Evolutionary conservation across 768 basidiomycete genomes (phyloP).

Genomic region (Sistotremastrum suecicum): DNA sequence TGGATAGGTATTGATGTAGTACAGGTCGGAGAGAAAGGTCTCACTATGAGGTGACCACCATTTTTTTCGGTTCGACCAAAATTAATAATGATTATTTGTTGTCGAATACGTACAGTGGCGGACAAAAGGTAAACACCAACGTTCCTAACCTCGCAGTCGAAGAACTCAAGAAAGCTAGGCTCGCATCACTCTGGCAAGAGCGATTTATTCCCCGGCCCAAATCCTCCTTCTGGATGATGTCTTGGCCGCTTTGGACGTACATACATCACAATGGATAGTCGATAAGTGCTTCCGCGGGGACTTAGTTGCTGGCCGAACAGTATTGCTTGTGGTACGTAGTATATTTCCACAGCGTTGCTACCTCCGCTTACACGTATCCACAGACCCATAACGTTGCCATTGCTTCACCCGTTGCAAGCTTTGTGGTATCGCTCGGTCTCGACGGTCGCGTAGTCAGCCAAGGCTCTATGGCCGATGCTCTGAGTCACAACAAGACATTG

Average conservation of each 20-base stretch:
- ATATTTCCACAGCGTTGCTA: neutral
- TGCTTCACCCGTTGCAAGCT: conserved; percentile 36
- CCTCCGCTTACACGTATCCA: no score
- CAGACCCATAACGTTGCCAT: conserved; percentile 43
- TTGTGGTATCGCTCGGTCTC: conserved; percentile 37
- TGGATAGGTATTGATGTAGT: no score
- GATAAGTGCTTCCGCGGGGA: conserved; percentile 24
- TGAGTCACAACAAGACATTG: conserved; percentile 25
- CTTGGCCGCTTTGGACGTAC: conserved; percentile 26
- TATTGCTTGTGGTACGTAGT: conserved; percentile 13
- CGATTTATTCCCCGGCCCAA: conserved; percentile 21
- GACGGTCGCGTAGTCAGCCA: conserved; percentile 39
- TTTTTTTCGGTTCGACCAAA: neutral
- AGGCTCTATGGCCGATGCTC: conserved; percentile 33
- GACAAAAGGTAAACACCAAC: conserved; percentile 27
- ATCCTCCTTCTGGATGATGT: conserved; percentile 26
- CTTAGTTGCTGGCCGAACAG: conserved; percentile 21
- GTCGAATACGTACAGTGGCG: conserved; percentile 16
- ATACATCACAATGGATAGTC: conserved; percentile 27
- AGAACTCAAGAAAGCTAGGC: conserved; percentile 13
- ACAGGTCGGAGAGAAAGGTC: conserved; percentile 22
- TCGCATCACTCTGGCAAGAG: conserved; percentile 23
- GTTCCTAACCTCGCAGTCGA: neutral
- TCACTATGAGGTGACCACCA: conserved; percentile 15
- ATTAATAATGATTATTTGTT: neutral